Evolutionary conservation across 331 rosid species (phyloP), one percentile per base, ranked within the genome.

Genomic region (Malus hybrid): DNA sequence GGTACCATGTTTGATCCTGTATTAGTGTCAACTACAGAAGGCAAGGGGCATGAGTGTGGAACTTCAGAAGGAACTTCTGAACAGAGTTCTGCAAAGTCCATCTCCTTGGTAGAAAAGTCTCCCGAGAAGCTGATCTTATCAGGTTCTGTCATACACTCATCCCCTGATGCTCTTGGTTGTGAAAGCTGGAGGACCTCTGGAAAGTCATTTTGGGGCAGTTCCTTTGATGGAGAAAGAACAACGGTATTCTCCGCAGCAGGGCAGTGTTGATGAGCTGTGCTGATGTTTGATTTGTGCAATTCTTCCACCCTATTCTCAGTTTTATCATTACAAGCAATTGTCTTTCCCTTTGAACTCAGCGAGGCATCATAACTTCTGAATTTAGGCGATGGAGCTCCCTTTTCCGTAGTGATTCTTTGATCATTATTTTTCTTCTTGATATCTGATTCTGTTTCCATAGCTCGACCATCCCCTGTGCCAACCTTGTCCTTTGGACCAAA

Each of bases 51-150:
- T 20, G 87, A 85, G 77, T 80, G 83, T 67, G 89, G 80, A 80
- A 87, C 80, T 54, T 87, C 89, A 5, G 88, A 80, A 81, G 88
- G 78, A 78, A 89, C 77, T 52, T 87, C 89, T 2, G 89, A 80
- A 81, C 67, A 61, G 13, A 71, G 36, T 67, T 72, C 84, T 81
- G 87, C 79, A 36, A 77, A 28, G 75, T 77, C 67, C 52, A 75
- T 80, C 65, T 79, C 87, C 44, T 78, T 83, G 6, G 81, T 81
- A 80, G 84, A 83, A 70, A 86, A 85, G 69, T 72, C 61, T 44
- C 73, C 89, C 56, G 97, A 88, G 70, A 76, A 78, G 54, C 84
- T 73, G 70, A 86, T 80, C 65, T 72, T 70, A 78, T 75, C 85
- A 80, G 86, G 79, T 18, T 85, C 90, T 56, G 71, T 72, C 60